A percentile compares a stretch with the other conserved stretches of the same genome.
phyloP scores from a whole-genome alignment of 2,329 filamentous ascomycete species.

The Biscogniauxia sp. region DNA sequence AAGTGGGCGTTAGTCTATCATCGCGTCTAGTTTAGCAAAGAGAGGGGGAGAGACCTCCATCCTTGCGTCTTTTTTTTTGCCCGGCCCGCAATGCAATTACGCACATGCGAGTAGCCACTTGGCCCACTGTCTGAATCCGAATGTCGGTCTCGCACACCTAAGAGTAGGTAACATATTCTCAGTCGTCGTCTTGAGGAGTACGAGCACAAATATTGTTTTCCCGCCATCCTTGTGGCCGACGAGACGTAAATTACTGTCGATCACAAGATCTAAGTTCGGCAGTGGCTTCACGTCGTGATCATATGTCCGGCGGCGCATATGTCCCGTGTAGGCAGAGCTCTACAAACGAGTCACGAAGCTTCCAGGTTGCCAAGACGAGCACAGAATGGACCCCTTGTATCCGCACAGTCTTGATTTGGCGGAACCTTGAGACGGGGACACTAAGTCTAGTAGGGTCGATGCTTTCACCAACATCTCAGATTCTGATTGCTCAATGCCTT shows the following conservation, averaged over 20 bases:
- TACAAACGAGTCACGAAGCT: constrained; percentile 3
- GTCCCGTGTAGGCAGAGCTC: not conserved
- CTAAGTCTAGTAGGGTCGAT: constrained; percentile 8
- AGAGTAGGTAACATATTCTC: not conserved
- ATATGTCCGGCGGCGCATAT: no score
- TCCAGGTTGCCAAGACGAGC: not conserved
- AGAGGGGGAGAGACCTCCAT: constrained; percentile 3
- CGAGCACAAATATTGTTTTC: not conserved
- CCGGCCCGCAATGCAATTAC: constrained; percentile 18
- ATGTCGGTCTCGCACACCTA: not conserved
- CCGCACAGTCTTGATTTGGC: constrained; percentile 13
- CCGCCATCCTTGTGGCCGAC: not conserved
- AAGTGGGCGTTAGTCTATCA: not conserved
- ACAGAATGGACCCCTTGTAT: constrained; percentile 9
- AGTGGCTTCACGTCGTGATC: not conserved
- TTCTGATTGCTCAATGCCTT: constrained; percentile 13
- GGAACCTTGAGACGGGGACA: constrained; percentile 10
- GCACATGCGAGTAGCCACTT: constrained; percentile 23
- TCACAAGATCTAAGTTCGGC: not conserved
- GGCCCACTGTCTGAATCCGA: constrained; percentile 11
- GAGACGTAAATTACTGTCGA: not conserved
- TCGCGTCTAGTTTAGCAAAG: constrained; percentile 1
- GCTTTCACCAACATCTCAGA: not conserved
- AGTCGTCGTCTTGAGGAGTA: not conserved
- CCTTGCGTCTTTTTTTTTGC: constrained; percentile 6